phyloP scores from a whole-genome alignment of 1,284 basidiomycete genomes.

The Austroboletus novae-zelandiae region DNA sequence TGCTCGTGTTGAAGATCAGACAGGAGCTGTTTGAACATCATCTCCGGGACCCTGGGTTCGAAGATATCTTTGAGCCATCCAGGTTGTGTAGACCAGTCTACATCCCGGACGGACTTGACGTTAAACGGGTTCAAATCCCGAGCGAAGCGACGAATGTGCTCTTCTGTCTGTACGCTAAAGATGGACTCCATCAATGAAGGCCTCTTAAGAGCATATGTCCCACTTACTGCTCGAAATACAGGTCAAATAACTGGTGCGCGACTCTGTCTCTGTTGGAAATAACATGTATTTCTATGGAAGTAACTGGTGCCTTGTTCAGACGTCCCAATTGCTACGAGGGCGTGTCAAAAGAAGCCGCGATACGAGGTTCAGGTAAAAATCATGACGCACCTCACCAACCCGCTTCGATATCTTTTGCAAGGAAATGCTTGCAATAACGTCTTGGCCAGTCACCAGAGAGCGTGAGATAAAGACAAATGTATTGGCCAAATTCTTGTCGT shows the following conservation, averaged over 20 bases:
- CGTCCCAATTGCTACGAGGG: slow-evolving; percentile 54
- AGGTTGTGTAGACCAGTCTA: slow-evolving; percentile 45
- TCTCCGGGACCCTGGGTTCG: slow-evolving; percentile 28
- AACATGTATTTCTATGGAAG: slow-evolving; percentile 60
- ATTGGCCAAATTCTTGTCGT: slow-evolving; percentile 48
- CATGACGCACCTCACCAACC: slow-evolving; percentile 45
- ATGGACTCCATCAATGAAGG: not conserved
- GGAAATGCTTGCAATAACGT: slow-evolving; percentile 57
- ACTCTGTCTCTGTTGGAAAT: slow-evolving; percentile 64
- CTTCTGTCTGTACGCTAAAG: slow-evolving; percentile 55
- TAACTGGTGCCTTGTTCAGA: slow-evolving; percentile 48
- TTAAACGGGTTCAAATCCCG: slow-evolving; percentile 43
- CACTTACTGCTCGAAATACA: slow-evolving; percentile 64
- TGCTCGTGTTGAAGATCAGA: slow-evolving; percentile 32
- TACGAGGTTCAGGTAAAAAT: too few species aligned
- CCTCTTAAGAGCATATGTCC: not conserved
- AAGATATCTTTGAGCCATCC: slow-evolving; percentile 27
- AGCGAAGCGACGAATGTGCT: slow-evolving; percentile 49
- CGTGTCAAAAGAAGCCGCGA: not conserved
- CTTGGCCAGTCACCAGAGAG: slow-evolving; percentile 42
- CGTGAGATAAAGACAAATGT: slow-evolving; percentile 59
- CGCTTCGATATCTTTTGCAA: slow-evolving; percentile 55
- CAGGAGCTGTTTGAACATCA: slow-evolving; percentile 33
- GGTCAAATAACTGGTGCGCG: slow-evolving; percentile 61
- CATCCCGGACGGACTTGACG: slow-evolving; percentile 35